phyloP scores from a whole-genome alignment of 2,329 filamentous ascomycete species.

The Beauveria varroae region DNA sequence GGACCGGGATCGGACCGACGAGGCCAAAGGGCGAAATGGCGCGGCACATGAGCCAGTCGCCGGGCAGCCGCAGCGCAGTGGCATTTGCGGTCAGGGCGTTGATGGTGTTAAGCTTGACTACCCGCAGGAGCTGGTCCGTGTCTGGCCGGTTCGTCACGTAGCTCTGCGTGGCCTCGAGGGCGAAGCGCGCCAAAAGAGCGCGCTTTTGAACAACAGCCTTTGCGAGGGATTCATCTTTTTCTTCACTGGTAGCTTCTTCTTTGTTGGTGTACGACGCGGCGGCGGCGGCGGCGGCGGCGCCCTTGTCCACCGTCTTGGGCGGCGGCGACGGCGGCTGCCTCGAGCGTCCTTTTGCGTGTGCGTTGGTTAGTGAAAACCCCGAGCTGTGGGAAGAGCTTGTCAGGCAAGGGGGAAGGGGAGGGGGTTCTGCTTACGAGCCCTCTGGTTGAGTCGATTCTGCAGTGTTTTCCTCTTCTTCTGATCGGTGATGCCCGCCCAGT shows the following conservation, averaged over 20 bases:
- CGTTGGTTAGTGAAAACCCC: no score
- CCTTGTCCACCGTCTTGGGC: background rate
- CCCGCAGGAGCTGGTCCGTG: background rate
- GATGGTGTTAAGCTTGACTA: background rate
- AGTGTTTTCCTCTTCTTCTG: constrained; percentile 3
- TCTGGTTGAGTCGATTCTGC: background rate
- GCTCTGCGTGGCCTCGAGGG: background rate
- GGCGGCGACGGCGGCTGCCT: background rate
- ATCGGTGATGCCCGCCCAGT: constrained; percentile 26
- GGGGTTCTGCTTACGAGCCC: background rate
- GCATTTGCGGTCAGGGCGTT: background rate
- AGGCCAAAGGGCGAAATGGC: background rate
- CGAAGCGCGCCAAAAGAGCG: background rate
- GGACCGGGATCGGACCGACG: background rate
- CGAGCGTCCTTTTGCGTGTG: background rate
- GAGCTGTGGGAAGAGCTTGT: no score
- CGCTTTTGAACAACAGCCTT: background rate
- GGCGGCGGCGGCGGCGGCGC: background rate
- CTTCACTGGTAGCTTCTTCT: background rate
- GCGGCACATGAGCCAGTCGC: background rate
- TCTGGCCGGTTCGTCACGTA: background rate
- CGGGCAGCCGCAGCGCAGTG: background rate
- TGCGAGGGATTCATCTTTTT: background rate
- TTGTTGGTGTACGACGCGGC: background rate
- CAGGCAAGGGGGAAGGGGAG: no score